These are phyloP conservation scores for Cercospora sp. DNA, from an alignment of 2,329 filamentous ascomycete species.

Conservation along the genomic window DNA sequence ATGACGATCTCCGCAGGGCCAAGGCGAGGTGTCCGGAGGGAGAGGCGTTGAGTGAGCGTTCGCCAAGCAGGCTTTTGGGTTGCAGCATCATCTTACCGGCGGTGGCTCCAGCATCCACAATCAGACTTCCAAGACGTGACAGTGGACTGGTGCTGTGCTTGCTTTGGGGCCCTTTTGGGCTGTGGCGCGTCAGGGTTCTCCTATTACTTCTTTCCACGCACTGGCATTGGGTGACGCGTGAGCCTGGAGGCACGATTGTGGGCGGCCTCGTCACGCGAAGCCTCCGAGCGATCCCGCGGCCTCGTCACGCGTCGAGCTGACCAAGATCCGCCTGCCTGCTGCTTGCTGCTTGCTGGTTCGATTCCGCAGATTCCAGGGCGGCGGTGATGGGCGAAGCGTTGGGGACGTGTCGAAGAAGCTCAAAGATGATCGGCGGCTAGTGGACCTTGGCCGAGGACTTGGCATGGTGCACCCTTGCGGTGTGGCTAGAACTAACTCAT, in stretches of 20 bases:
- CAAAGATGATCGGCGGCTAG: too few species aligned
- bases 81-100: slow-evolving; percentile 2
- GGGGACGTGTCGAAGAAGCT: background rate
- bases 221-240: background rate
- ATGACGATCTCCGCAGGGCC: slow-evolving; percentile 23
- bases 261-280: background rate
- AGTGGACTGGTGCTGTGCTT: slow-evolving; percentile 11
- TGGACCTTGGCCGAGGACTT: too few species aligned
- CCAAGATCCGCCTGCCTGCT: background rate
- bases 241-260: background rate
- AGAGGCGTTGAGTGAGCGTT: slow-evolving; percentile 17
- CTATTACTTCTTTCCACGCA: background rate
- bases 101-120: background rate
- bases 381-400: too few species aligned
- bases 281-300: too few species aligned
- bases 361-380: too few species aligned
- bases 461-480: too few species aligned
- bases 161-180: background rate
- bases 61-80: slow-evolving; percentile 18
- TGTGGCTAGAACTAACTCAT: too few species aligned
- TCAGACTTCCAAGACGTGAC: background rate
- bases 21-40: slow-evolving; percentile 17
- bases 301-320: background rate
- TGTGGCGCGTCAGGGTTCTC: background rate
- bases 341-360: background rate